Conservation (phyloP, 352 stramenopile species). For the Stramenopiles sp. region DNA sequence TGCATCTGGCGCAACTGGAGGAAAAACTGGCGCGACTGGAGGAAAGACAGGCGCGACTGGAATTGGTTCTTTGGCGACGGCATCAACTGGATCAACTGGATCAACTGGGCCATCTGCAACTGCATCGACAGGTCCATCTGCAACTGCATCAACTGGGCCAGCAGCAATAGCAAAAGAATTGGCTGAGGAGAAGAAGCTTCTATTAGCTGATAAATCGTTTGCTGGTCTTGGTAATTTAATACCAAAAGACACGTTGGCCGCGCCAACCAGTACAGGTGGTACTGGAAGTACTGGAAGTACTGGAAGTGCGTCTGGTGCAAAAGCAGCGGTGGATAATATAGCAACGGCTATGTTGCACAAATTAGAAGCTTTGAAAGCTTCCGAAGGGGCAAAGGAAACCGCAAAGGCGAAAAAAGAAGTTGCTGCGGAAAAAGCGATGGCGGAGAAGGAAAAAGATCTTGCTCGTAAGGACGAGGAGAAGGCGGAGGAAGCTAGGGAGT, state of each 20-base stretch:
- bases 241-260: background rate
- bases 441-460: background rate
- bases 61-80: background rate
- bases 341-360: slow-evolving; percentile 1
- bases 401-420: slow-evolving; percentile 3
- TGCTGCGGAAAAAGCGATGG: background rate
- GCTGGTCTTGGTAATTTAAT: slow-evolving; percentile 3
- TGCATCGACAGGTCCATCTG: background rate
- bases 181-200: background rate
- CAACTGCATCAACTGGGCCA: background rate
- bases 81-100: background rate
- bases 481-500: background rate
- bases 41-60: background rate
- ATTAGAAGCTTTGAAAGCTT: background rate
- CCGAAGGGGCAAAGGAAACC: background rate
- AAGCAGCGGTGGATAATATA: background rate
- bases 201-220: slow-evolving; percentile 2
- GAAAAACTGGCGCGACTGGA: background rate
- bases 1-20: background rate
- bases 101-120: background rate
- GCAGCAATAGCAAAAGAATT: background rate
- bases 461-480: slow-evolving; percentile 5
- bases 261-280: background rate
- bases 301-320: background rate
- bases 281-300: background rate